A percentile compares a stretch with the other conserved stretches of the same genome.
Conservation (phyloP, 768 basidiomycete genomes). For the Termitomyces sp. region DNA sequence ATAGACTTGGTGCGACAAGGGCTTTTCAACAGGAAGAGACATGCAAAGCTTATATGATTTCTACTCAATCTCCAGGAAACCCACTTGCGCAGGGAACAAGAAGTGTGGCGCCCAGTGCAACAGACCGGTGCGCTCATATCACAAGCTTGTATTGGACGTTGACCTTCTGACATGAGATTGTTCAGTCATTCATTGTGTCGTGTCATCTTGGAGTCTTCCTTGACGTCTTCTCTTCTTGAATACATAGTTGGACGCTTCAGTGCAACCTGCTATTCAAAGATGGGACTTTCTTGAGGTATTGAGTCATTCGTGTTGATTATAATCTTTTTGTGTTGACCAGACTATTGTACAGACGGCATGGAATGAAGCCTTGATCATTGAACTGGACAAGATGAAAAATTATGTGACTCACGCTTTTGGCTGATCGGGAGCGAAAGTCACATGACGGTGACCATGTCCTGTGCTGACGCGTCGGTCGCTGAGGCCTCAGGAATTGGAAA, state of each 20-base stretch:
- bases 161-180: neutral
- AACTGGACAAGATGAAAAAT: neutral
- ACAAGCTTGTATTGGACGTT: neutral
- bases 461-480: no score
- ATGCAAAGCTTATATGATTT: neutral
- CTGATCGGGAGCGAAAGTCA: no score
- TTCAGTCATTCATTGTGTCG: neutral
- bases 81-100: neutral
- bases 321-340: neutral
- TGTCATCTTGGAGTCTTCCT: neutral
- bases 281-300: neutral
- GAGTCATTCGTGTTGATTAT: neutral
- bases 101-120: neutral
- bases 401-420: neutral
- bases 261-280: neutral
- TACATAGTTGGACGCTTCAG: neutral
- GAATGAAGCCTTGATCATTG: neutral
- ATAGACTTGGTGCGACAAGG: neutral
- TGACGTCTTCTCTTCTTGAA: neutral
- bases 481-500: no score
- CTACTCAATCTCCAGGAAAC: neutral
- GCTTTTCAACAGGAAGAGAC: neutral
- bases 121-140: neutral
- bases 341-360: neutral
- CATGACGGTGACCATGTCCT: neutral